Evolutionary conservation across 163 green algal genomes (phyloP), one percentile per base, ranked within the genome.

Genomic region (Prototheca wickerhamii): DNA sequence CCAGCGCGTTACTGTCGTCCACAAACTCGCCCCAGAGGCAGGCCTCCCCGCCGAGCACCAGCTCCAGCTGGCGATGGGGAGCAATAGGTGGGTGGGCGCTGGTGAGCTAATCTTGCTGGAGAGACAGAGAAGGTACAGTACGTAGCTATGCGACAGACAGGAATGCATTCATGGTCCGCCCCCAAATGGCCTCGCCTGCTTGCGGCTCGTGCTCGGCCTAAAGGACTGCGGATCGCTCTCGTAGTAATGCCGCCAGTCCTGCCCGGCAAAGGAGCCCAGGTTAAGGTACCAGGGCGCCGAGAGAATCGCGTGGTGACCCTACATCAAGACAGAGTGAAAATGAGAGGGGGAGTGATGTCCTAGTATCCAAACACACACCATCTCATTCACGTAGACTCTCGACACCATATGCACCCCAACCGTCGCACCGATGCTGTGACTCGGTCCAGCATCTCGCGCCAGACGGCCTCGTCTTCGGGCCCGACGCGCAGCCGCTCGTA

Each of bases 11-110:
- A 29, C 69, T 77, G 3, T 63, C 71, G 51, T 86, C 79, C 29
- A 83, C 65, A 29, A 59, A 76, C 68, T 88, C 82, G 1, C 80
- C 77, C 80, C 80, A 88, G 34, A 82, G 65, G 58, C 69, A 82
- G 2, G 79, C 81, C 55, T 83, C 74, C 32, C 82, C 82, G 32
- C 82, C 82, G 21, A 87, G 58, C 30, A 88, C 75, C 28, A 75
- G 65, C 3, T 55, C 43, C 34, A 72, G 65, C 67, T 74, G 61
- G 5, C n/a, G 15, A 25, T 15, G 12, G 15, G 40, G 40, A 49
- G 40, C 12, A 49, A 49, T 49, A 49, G 40, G 40, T n/a, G n/a
- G n/a, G n/a, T n/a, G n/a, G n/a, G n/a, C n/a, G n/a, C n/a, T n/a
- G n/a, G n/a, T n/a, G n/a, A n/a, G n/a, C n/a, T n/a, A n/a, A n/a